phyloP scores from a whole-genome alignment of 495 filamentous ascomycete species.

The Aeminium ludgeri region DNA sequence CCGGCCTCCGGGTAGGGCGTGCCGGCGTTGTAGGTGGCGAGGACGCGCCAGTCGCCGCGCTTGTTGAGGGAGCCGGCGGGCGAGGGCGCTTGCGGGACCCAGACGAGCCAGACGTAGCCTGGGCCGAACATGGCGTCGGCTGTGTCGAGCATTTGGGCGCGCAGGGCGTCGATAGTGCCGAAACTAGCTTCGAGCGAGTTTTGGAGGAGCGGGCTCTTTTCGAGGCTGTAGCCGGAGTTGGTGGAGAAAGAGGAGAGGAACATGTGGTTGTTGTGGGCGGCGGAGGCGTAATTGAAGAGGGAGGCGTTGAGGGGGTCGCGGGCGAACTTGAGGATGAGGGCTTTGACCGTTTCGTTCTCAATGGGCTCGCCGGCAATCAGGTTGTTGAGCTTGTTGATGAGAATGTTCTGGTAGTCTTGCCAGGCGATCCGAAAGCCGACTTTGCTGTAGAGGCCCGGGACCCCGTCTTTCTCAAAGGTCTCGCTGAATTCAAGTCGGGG shows the following conservation, averaged over 20 bases:
- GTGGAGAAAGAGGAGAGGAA: conserved; percentile 55
- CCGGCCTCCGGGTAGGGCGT: conserved; percentile 73
- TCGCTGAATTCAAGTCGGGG: conserved; percentile 36
- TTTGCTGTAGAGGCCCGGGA: conserved; percentile 49
- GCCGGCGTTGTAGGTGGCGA: conserved; percentile 82
- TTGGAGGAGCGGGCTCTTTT: conserved; percentile 15
- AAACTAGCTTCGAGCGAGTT: conserved; percentile 49
- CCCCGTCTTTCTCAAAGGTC: conserved; percentile 37
- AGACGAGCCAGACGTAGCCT: conserved; percentile 87
- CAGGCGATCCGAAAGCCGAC: conserved; percentile 58
- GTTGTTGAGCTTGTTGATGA: conserved; percentile 59
- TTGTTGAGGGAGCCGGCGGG: conserved; percentile 25
- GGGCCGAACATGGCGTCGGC: conserved; percentile 90
- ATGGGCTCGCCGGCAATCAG: conserved; percentile 46
- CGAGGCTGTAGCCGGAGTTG: background rate
- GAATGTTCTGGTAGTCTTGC: conserved; percentile 58
- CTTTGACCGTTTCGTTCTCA: conserved; percentile 39
- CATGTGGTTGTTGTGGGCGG: conserved; percentile 92
- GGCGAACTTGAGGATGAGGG: conserved; percentile 58
- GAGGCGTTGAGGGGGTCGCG: conserved; percentile 58
- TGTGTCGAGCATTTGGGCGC: conserved; percentile 59
- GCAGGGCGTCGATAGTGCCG: conserved; percentile 64
- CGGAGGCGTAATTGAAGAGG: conserved; percentile 87
- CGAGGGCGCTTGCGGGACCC: conserved; percentile 2
- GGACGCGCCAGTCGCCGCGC: conserved; percentile 43